These are phyloP conservation scores for Aspergillus sclerotialis DNA, from an alignment of 2,329 filamentous ascomycete species.

Conservation along the genomic window DNA sequence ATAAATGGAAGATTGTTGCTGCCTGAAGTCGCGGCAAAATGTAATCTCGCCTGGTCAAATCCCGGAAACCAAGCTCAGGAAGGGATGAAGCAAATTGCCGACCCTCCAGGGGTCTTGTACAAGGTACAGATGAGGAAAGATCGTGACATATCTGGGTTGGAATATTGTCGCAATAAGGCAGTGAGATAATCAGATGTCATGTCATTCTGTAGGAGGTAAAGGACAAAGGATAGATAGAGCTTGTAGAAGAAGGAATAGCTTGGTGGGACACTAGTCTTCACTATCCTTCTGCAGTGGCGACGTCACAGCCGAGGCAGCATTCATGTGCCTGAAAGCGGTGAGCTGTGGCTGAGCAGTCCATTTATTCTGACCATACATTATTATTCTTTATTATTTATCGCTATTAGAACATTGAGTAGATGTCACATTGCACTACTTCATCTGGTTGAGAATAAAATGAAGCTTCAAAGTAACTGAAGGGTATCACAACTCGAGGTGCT, in stretches of 20 bases:
- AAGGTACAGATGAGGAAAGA: slow-evolving; percentile 14
- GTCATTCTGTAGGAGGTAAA: background rate
- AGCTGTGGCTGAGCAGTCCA: no score
- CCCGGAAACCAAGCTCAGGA: slow-evolving; percentile 14
- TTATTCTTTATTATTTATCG: no score
- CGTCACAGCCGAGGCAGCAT: slow-evolving; percentile 11
- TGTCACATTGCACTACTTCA: no score
- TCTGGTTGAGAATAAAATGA: no score
- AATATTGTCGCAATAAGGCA: background rate
- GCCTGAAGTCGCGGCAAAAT: background rate
- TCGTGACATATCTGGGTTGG: slow-evolving; percentile 20
- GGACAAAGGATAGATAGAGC: background rate
- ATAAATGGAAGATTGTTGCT: background rate
- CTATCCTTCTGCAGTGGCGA: slow-evolving; percentile 10
- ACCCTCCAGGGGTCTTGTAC: slow-evolving; percentile 20
- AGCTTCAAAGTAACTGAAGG: no score
- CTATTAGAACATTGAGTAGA: no score
- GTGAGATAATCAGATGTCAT: slow-evolving; percentile 1
- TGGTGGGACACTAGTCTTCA: no score
- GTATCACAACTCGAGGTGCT: no score
- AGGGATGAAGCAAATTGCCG: slow-evolving; percentile 13
- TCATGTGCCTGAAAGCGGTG: no score
- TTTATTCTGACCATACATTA: no score
- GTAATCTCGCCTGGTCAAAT: background rate
- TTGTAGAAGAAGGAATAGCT: background rate